Evolutionary conservation across 2,329 filamentous ascomycete species (phyloP).

Genomic region (Seiridium unicorne): DNA sequence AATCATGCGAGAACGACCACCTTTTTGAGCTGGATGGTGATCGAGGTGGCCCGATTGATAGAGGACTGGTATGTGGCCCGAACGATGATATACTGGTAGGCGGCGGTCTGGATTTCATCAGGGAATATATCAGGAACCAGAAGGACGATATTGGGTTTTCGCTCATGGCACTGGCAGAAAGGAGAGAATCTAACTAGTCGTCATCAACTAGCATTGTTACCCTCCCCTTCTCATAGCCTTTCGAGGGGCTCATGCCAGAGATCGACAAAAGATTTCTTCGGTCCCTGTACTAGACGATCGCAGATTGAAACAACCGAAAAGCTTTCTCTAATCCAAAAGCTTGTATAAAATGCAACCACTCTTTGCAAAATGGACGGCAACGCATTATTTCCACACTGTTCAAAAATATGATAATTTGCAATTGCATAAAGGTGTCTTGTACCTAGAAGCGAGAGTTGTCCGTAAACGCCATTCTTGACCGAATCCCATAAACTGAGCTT

Average conservation of each 20-base stretch:
- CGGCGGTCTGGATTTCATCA: no score
- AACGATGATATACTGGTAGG: no score
- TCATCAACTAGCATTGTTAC: no score
- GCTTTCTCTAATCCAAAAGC: not conserved
- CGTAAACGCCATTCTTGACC: constrained; percentile 8
- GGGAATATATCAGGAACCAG: no score
- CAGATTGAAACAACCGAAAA: no score
- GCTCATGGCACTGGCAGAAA: no score
- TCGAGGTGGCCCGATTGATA: constrained; percentile 62
- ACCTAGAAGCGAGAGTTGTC: constrained; percentile 3
- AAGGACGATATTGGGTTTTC: no score
- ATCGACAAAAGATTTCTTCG: not conserved
- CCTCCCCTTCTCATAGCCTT: no score
- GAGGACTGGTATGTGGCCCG: constrained; percentile 24
- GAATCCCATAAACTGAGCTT: not conserved
- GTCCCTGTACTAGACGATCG: not conserved
- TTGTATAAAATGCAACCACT: no score
- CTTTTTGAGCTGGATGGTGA: constrained; percentile 71
- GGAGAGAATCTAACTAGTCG: no score
- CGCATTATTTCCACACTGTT: not conserved
- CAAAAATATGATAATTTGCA: not conserved
- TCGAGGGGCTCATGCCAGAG: not conserved
- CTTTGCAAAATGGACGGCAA: no score
- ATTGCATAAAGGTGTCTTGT: not conserved
- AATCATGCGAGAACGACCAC: constrained; percentile 44